phyloP scores from a whole-genome alignment of 192 early-diverging fungal species.

The Entomortierella lignicola region DNA sequence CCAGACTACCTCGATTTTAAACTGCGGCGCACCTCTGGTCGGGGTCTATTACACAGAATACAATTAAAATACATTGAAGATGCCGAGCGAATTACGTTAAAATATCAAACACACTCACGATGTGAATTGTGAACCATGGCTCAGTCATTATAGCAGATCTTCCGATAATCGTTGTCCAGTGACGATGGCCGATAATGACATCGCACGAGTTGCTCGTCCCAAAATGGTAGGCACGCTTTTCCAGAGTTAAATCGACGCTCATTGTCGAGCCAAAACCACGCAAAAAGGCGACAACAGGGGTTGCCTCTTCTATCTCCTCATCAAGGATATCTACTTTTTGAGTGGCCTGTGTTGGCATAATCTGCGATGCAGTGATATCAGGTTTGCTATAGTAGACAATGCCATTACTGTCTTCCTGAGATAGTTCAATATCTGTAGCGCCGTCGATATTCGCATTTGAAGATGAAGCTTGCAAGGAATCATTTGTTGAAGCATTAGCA shows the following conservation, averaged over 20 bases:
- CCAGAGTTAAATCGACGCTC: neutral
- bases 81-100: no score
- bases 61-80: no score
- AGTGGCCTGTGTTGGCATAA: conserved; percentile 15
- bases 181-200: conserved; percentile 7
- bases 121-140: neutral
- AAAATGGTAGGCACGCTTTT: conserved; percentile 2
- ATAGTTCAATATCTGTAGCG: neutral
- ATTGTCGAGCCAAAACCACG: conserved; percentile 8
- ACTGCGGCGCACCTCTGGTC: no score
- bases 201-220: conserved; percentile 19
- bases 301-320: conserved; percentile 2
- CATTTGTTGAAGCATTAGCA: neutral
- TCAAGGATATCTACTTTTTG: conserved; percentile 3
- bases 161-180: conserved; percentile 8
- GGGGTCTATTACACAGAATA: no score
- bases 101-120: no score
- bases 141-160: neutral
- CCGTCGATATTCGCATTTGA: neutral
- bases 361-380: conserved; percentile 6
- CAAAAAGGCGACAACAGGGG: neutral
- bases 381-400: conserved; percentile 14
- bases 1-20: no score
- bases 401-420: neutral
- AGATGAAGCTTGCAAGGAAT: neutral